Evolutionary conservation across 768 basidiomycete genomes (phyloP).

Genomic region (Boletus vinaceobasis): DNA sequence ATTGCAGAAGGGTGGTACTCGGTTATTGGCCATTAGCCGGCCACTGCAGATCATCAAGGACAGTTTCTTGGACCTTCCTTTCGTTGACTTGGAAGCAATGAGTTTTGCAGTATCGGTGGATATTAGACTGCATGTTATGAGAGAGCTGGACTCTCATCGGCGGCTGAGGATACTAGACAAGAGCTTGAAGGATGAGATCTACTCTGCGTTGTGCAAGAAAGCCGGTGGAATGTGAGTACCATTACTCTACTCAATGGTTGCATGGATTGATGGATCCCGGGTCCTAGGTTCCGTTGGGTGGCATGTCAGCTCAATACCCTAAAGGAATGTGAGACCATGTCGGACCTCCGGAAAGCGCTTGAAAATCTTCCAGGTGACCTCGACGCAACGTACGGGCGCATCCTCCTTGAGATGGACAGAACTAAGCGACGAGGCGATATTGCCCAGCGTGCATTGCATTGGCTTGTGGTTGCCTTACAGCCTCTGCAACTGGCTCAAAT

Average conservation of each 20-base stretch:
- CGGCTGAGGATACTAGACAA: not conserved
- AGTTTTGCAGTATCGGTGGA: not conserved
- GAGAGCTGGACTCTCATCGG: slow-evolving; percentile 2
- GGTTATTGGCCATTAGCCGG: slow-evolving; percentile 7
- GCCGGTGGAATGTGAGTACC: slow-evolving; percentile 11
- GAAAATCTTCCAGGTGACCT: slow-evolving; percentile 2
- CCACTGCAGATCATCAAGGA: slow-evolving; percentile 7
- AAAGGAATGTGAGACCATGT: not conserved
- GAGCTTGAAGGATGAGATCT: slow-evolving; percentile 4
- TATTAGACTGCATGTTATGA: not conserved
- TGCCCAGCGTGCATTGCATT: not conserved
- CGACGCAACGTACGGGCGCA: not conserved
- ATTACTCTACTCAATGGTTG: not conserved
- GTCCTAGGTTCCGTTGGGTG: slow-evolving; percentile 9
- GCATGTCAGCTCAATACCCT: slow-evolving; percentile 4
- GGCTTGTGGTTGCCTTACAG: not conserved
- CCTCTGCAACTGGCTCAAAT: not conserved
- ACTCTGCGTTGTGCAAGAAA: not conserved
- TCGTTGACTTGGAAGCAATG: slow-evolving; percentile 1
- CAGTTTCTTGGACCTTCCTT: not conserved
- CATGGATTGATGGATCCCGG: not conserved
- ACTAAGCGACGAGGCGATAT: not conserved
- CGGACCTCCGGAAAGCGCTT: not conserved
- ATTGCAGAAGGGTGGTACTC: not conserved
- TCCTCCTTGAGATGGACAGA: not conserved